A percentile compares a stretch with the other conserved stretches of the same genome.
phyloP scores from a whole-genome alignment of 441 rosid genomes.

The Bruguiera hainesii region DNA sequence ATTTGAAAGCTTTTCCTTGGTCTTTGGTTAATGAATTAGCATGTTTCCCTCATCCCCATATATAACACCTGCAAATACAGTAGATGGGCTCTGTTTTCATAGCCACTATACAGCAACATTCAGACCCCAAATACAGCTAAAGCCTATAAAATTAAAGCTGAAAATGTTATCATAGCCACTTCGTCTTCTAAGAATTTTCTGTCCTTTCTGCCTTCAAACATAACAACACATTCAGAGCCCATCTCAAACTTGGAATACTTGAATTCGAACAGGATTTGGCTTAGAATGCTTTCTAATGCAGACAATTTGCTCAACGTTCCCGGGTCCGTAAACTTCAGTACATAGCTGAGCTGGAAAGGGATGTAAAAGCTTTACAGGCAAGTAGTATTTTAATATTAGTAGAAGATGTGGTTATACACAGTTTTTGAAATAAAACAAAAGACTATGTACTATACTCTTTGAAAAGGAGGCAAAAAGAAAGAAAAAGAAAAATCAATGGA shows the following conservation, averaged over 20 bases:
- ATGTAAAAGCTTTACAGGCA: slow-evolving; percentile 96
- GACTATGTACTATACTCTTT: not conserved
- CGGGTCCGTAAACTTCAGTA: slow-evolving; percentile 98
- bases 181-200: too few species aligned
- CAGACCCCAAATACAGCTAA: too few species aligned
- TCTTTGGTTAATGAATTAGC: not conserved
- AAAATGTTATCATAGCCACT: too few species aligned
- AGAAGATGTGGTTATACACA: slow-evolving; percentile 10
- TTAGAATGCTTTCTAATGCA: slow-evolving; percentile 32
- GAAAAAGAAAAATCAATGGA: too few species aligned
- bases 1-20: not conserved
- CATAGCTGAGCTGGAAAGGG: slow-evolving; percentile 98
- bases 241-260: too few species aligned
- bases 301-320: slow-evolving; percentile 99
- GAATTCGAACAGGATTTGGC: not conserved
- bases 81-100: too few species aligned
- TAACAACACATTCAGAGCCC: too few species aligned
- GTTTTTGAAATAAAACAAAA: slow-evolving; percentile 6
- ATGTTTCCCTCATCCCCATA: not conserved
- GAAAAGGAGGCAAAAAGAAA: too few species aligned
- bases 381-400: slow-evolving; percentile 19
- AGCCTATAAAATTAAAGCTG: too few species aligned
- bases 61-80: too few species aligned
- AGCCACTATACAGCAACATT: too few species aligned
- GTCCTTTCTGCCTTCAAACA: too few species aligned